Conservation (phyloP, 768 basidiomycete genomes). For the Lactarius deliciosus region DNA sequence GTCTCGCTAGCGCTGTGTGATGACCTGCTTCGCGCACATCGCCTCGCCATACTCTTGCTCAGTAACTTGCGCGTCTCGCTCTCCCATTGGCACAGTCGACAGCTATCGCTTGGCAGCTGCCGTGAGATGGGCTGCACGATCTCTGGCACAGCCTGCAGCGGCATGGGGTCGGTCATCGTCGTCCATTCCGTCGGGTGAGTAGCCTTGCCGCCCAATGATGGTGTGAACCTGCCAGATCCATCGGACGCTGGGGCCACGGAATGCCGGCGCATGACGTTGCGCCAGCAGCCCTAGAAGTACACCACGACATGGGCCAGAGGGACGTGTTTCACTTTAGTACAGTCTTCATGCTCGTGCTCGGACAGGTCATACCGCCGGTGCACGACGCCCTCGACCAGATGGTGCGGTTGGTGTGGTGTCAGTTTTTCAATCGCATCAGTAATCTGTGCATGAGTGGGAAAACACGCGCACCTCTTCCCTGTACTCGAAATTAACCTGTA, state of each 20-base stretch:
- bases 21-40: conserved; percentile 84
- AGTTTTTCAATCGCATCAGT: no score
- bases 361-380: no score
- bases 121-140: conserved; percentile 74
- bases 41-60: conserved; percentile 87
- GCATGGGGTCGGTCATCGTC: conserved; percentile 77
- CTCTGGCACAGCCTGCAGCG: no score
- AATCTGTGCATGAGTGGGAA: no score
- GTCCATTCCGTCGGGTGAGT: conserved; percentile 46
- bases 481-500: no score
- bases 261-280: conserved; percentile 77
- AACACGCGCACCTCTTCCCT: no score
- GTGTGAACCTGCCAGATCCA: neutral
- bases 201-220: conserved; percentile 25
- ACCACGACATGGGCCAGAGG: conserved; percentile 73
- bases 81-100: conserved; percentile 88
- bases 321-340: no score
- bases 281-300: conserved; percentile 87
- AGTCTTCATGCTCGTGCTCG: no score
- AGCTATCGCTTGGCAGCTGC: conserved; percentile 79
- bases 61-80: conserved; percentile 71
- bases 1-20: conserved; percentile 93
- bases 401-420: no score
- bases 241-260: conserved; percentile 37
- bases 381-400: no score